phyloP scores from a whole-genome alignment of 2,329 filamentous ascomycete genomes.

The Chrysoporthe puriensis region DNA sequence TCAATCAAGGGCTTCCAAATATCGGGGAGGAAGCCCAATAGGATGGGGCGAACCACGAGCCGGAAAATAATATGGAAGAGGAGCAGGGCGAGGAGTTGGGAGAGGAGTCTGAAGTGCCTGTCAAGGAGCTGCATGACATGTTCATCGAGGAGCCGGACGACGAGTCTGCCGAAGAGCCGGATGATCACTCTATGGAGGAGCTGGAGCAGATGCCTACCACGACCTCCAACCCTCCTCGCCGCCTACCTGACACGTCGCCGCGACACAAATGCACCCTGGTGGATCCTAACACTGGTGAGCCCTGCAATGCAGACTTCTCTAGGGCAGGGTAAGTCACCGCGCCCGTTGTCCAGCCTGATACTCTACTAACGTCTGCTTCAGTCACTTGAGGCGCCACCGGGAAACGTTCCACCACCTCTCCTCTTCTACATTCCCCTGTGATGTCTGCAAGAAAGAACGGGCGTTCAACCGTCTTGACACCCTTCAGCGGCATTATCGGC shows the following conservation, averaged over 20 bases:
- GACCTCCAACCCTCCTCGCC: constrained; percentile 23
- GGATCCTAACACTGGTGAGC: constrained; percentile 28
- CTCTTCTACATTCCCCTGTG: constrained; percentile 26
- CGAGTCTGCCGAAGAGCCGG: constrained; percentile 7
- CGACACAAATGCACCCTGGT: constrained; percentile 28
- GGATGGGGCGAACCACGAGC: constrained; percentile 30
- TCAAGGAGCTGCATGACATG: constrained; percentile 17
- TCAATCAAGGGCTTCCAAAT: constrained; percentile 39
- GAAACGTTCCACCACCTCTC: constrained; percentile 29
- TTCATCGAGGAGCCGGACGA: constrained; percentile 16
- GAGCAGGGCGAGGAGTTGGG: constrained; percentile 20
- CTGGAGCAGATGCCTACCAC: constrained; percentile 6
- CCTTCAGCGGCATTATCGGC: constrained; percentile 32
- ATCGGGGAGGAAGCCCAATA: constrained; percentile 48
- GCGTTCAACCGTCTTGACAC: constrained; percentile 28
- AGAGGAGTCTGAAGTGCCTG: constrained; percentile 18
- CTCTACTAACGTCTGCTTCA: not conserved
- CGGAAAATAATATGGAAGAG: constrained; percentile 27
- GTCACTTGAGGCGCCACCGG: constrained; percentile 27
- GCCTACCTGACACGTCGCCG: constrained; percentile 21
- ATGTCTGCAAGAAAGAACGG: constrained; percentile 28
- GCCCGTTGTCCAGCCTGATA: not conserved
- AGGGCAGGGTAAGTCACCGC: constrained; percentile 21
- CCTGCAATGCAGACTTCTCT: constrained; percentile 28
- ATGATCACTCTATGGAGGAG: not conserved